Evolutionary conservation across 495 filamentous ascomycete species (phyloP).

Genomic region (Hamigera avellanea): DNA sequence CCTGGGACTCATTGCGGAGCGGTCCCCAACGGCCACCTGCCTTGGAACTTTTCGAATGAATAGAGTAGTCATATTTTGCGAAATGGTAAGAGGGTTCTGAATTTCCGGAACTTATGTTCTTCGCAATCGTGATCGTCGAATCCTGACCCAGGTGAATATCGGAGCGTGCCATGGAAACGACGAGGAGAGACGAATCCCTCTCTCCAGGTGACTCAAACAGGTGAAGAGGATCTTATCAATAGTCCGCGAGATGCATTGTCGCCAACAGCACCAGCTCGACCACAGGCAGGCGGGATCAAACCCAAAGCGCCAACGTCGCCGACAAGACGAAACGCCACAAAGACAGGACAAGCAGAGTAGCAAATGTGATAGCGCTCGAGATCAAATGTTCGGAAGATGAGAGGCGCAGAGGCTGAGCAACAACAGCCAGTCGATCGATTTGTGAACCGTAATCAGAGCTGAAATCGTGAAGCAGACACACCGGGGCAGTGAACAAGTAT

Average conservation of each 20-base stretch:
- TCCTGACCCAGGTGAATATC: constrained; percentile 12
- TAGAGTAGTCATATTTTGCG: constrained; percentile 4
- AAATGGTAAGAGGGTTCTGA: constrained; percentile 4
- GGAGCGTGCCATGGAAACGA: constrained; percentile 12
- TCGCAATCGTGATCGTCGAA: constrained; percentile 8
- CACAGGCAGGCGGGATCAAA: no score
- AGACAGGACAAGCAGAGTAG: no score
- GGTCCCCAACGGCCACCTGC: constrained; percentile 2
- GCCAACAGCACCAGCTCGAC: background rate
- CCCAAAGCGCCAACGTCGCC: no score
- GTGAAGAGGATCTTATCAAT: background rate
- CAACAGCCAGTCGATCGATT: no score
- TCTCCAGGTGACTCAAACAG: constrained; percentile 1
- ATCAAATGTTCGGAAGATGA: no score
- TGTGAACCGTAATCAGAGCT: no score
- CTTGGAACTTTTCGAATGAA: constrained; percentile 1
- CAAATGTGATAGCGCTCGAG: no score
- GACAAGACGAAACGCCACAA: no score
- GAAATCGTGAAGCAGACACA: no score
- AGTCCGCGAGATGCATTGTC: constrained; percentile 7
- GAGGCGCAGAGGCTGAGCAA: no score
- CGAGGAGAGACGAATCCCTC: constrained; percentile 2
- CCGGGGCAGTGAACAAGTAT: no score
- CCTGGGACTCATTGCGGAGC: constrained; percentile 3
- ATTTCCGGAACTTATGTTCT: constrained; percentile 7